Percentiles rank a stretch among this genome's conserved stretches.
These are phyloP conservation scores for Globisporangium rhizosaccharum DNA, from an alignment of 352 stramenopile genomes.

Conservation along the genomic window DNA sequence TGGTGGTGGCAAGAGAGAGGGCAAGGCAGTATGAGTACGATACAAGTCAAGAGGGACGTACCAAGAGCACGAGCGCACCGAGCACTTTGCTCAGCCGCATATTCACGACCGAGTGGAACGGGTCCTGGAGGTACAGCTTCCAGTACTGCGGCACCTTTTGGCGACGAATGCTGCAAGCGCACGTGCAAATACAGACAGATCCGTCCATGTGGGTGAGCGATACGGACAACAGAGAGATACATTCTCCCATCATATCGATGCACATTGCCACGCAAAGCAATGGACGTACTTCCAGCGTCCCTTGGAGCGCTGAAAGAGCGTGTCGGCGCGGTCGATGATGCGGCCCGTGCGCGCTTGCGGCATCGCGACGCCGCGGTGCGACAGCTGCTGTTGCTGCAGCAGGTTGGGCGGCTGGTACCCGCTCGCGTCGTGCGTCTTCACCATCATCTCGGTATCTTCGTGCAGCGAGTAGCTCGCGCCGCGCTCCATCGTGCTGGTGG, in stretches of 20 bases:
- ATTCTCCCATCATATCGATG: no score
- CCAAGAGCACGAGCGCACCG: conserved; percentile 25
- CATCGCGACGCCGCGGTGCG: conserved; percentile 9
- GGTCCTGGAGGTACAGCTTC: conserved; percentile 80
- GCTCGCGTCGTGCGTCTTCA: conserved; percentile 17
- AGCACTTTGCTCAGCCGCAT: conserved; percentile 79
- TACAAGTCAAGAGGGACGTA: conserved; percentile 17
- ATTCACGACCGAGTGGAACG: conserved; percentile 82
- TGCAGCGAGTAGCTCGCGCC: conserved; percentile 46
- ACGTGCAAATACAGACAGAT: background rate
- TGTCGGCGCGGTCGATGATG: conserved; percentile 72
- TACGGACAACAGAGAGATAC: background rate
- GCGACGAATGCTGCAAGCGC: conserved; percentile 53
- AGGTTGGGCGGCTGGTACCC: conserved; percentile 11
- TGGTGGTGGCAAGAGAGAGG: background rate
- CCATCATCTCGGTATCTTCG: conserved; percentile 19
- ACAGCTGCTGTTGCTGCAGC: conserved; percentile 1
- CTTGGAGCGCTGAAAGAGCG: conserved; percentile 58
- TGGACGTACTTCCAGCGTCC: conserved; percentile 72
- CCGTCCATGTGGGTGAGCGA: background rate
- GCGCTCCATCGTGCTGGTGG: conserved; percentile 26
- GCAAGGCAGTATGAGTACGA: conserved; percentile 1
- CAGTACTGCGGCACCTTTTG: conserved; percentile 76
- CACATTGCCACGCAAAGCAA: background rate
- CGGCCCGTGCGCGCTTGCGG: conserved; percentile 31